Evolutionary conservation across 805 yeast genomes (phyloP).

Genomic region (Metschnikowia cerradonensis): DNA sequence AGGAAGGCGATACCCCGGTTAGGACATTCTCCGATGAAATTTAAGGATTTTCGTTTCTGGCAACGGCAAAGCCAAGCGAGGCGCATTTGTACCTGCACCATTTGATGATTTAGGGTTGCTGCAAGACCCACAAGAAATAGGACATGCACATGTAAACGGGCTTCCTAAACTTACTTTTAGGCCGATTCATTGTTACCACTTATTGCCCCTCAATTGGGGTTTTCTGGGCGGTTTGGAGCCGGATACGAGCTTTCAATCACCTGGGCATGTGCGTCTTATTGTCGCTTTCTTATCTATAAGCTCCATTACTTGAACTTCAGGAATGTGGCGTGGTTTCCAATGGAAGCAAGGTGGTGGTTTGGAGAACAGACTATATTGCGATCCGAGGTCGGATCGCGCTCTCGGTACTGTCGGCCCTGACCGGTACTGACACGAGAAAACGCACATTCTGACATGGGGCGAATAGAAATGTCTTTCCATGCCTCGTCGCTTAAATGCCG

Average conservation of each 20-base stretch:
- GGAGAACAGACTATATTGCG: constrained; percentile 3
- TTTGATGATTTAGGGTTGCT: not conserved
- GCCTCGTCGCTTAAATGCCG: constrained; percentile 1
- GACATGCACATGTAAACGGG: not conserved
- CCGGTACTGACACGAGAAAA: not conserved
- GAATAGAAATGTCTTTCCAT: not conserved
- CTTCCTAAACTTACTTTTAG: not conserved
- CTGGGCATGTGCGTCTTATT: not conserved
- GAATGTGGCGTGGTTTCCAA: constrained; percentile 2
- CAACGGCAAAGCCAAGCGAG: not conserved
- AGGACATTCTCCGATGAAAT: not conserved
- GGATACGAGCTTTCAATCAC: not conserved
- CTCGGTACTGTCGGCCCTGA: not conserved
- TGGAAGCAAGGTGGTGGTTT: not conserved
- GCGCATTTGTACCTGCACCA: not conserved
- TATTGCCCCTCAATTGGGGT: not conserved
- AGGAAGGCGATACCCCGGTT: not conserved
- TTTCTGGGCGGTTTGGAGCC: not conserved
- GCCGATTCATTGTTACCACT: not conserved
- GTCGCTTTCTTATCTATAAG: not conserved
- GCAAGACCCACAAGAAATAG: not conserved
- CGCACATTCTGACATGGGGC: constrained; percentile 4
- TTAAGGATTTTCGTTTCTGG: not conserved
- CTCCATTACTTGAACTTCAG: not conserved
- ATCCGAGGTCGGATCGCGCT: not conserved